These are phyloP conservation scores for Helianthus tuberosus DNA, from an alignment of 129 eudicot species.

Conservation along the genomic window DNA sequence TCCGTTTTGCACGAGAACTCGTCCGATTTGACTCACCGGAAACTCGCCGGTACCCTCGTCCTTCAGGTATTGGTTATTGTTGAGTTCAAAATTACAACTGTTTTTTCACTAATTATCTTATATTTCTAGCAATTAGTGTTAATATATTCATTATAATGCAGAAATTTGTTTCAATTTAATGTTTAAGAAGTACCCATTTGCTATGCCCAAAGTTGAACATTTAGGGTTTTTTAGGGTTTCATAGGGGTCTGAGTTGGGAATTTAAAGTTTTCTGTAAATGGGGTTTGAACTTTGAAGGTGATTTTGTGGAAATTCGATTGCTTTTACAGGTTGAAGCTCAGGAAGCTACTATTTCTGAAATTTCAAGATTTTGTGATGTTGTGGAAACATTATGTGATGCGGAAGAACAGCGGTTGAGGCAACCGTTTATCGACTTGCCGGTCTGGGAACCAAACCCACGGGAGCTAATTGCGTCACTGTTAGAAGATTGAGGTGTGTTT, in stretches of 20 bases:
- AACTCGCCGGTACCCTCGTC: slow-evolving; percentile 46
- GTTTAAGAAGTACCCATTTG: neutral
- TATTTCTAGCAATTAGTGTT: slow-evolving; percentile 11
- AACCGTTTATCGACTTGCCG: slow-evolving; percentile 51
- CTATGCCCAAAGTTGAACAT: neutral
- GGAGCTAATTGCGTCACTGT: slow-evolving; percentile 52
- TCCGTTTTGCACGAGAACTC: slow-evolving; percentile 1
- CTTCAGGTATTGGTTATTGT: slow-evolving; percentile 49
- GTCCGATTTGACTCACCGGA: slow-evolving; percentile 30
- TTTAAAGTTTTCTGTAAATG: neutral
- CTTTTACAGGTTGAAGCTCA: slow-evolving; percentile 63
- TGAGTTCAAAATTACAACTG: neutral
- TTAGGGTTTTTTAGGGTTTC: neutral
- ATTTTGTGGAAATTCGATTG: slow-evolving; percentile 17
- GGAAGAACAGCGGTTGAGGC: slow-evolving; percentile 56
- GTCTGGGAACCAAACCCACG: slow-evolving; percentile 62
- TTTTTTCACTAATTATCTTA: neutral
- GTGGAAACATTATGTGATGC: slow-evolving; percentile 63
- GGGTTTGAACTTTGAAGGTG: slow-evolving; percentile 8
- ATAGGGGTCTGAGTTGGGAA: slow-evolving; percentile 1
- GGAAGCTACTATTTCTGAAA: slow-evolving; percentile 56
- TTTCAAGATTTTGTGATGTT: slow-evolving; percentile 63
- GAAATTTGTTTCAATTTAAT: slow-evolving; percentile 3
- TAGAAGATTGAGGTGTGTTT: slow-evolving; percentile 44
- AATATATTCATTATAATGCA: neutral